Evolutionary conservation across 2,329 filamentous ascomycete genomes (phyloP).

Genomic region (Pseudogymnoascus sp.): DNA sequence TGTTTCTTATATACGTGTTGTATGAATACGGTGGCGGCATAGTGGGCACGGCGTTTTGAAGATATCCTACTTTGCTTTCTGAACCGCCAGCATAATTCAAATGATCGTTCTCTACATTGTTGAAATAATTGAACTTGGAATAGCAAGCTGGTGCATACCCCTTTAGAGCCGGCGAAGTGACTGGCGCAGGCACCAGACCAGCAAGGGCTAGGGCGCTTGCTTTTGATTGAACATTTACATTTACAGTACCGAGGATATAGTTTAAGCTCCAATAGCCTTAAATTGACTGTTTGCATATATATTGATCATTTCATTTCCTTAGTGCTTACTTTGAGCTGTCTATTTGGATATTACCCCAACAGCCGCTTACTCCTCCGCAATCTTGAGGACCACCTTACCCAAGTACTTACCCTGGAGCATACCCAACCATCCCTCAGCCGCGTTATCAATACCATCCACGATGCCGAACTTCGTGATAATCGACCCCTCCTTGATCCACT

Average conservation of each 20-base stretch:
- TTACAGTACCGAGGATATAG: constrained; percentile 1
- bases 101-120: neutral
- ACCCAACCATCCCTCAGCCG: constrained; percentile 56
- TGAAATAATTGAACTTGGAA: neutral
- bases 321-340: neutral
- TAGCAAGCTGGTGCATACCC: neutral
- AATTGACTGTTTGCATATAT: neutral
- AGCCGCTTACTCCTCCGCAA: constrained; percentile 29
- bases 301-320: neutral
- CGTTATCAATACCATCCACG: constrained; percentile 62
- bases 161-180: neutral
- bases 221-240: neutral
- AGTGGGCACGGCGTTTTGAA: constrained; percentile 4
- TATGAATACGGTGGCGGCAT: neutral
- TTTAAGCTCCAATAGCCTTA: neutral
- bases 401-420: constrained; percentile 65
- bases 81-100: neutral
- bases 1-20: neutral
- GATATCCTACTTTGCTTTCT: constrained; percentile 1
- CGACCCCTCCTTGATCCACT: constrained; percentile 61
- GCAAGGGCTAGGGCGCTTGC: neutral
- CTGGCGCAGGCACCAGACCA: neutral
- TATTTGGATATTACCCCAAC: neutral
- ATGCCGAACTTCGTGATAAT: constrained; percentile 56
- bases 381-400: constrained; percentile 66